These are phyloP conservation scores for Colletotrichum sp. DNA, from an alignment of 2,329 filamentous ascomycete species.

Conservation along the genomic window DNA sequence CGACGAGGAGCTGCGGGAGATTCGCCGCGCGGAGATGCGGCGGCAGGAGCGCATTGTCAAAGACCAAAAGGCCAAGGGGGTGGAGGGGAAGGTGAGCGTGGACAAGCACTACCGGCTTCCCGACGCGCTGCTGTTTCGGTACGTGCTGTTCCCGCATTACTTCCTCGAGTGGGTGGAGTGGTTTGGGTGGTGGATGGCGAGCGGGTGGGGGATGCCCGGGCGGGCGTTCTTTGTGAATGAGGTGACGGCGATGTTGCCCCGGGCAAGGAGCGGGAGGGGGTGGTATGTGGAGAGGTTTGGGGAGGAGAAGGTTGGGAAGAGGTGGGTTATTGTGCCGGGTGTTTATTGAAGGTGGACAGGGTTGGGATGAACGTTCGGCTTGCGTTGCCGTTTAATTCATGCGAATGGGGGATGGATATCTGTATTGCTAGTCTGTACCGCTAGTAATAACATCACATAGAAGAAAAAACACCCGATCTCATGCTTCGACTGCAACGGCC, in stretches of 20 bases:
- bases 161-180: slow-evolving; percentile 98
- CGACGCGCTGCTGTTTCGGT: slow-evolving; percentile 79
- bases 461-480: background rate
- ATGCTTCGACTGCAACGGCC: background rate
- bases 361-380: background rate
- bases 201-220: slow-evolving; percentile 76
- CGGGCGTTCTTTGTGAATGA: slow-evolving; percentile 86
- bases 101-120: slow-evolving; percentile 90
- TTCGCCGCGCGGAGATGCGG: slow-evolving; percentile 72
- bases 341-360: slow-evolving; percentile 36
- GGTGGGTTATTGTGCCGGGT: slow-evolving; percentile 73
- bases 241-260: slow-evolving; percentile 85
- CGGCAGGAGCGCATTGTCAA: slow-evolving; percentile 54
- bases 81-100: slow-evolving; percentile 40
- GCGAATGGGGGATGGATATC: rapidly evolving
- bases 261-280: slow-evolving; percentile 77
- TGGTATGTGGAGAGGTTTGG: slow-evolving; percentile 95
- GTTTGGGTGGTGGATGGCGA: slow-evolving; percentile 83
- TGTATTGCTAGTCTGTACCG: background rate
- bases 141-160: slow-evolving; percentile 90
- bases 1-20: slow-evolving; percentile 88
- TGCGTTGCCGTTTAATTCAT: rapidly evolving
- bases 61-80: slow-evolving; percentile 44
- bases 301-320: slow-evolving; percentile 74
- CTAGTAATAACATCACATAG: background rate